Evolutionary conservation across 192 early-diverging fungal genomes (phyloP).

Genomic region (Linnemannia exigua): DNA sequence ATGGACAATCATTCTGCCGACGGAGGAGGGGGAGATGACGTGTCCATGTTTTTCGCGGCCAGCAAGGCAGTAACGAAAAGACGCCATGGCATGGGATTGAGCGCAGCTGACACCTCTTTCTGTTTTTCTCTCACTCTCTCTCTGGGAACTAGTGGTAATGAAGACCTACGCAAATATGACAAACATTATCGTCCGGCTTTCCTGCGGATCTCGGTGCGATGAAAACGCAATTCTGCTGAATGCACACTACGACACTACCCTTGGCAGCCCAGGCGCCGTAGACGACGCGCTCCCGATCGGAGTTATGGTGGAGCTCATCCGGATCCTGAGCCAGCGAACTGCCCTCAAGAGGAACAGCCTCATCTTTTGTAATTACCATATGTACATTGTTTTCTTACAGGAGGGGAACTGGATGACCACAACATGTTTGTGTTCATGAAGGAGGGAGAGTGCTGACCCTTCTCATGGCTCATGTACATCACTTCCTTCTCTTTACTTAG

Average conservation of each 20-base stretch:
- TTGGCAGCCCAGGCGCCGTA: slow-evolving; percentile 67
- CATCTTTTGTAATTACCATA: slow-evolving; percentile 62
- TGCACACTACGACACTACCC: slow-evolving; percentile 75
- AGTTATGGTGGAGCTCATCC: slow-evolving; percentile 77
- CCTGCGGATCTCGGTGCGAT: slow-evolving; percentile 74
- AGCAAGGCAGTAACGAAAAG: neutral
- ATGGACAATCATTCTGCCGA: neutral
- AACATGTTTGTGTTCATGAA: neutral
- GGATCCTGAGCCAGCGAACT: slow-evolving; percentile 59
- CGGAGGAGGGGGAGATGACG: too few species aligned
- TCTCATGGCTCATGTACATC: neutral
- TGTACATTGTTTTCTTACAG: neutral
- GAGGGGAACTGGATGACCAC: too few species aligned
- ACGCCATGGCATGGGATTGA: neutral
- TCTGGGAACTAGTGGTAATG: slow-evolving; percentile 62
- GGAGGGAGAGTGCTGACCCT: neutral
- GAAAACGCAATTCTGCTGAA: slow-evolving; percentile 75
- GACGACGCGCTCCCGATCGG: slow-evolving; percentile 77
- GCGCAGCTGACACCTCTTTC: neutral
- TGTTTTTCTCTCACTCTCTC: neutral
- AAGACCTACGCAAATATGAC: slow-evolving; percentile 79
- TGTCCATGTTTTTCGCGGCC: neutral
- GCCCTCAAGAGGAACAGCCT: slow-evolving; percentile 59
- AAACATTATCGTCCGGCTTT: slow-evolving; percentile 77
- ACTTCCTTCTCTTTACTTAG: slow-evolving; percentile 18